Conservation (phyloP, 1,284 basidiomycete species). For the Athelia sp. region DNA sequence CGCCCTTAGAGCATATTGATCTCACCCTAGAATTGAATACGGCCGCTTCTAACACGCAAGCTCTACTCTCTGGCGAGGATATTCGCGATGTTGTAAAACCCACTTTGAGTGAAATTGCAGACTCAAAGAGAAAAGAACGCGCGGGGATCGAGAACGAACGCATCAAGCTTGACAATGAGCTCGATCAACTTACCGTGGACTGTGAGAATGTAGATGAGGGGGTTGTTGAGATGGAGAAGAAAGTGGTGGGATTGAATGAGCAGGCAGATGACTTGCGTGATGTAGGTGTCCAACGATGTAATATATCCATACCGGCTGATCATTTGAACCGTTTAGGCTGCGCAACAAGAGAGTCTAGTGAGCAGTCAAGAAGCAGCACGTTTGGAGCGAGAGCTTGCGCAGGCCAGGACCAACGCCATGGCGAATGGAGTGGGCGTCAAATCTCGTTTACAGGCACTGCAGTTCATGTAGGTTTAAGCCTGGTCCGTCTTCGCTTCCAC, state of each 20-base stretch:
- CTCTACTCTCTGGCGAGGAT: conserved; percentile 59
- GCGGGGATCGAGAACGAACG: conserved; percentile 68
- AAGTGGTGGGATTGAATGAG: conserved; percentile 59
- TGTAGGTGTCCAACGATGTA: conserved; percentile 38
- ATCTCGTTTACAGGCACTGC: conserved; percentile 65
- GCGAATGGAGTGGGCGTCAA: conserved; percentile 75
- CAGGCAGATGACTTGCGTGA: conserved; percentile 76
- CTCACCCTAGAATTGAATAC: conserved; percentile 74
- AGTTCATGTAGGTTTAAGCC: conserved; percentile 42
- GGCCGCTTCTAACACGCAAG: conserved; percentile 59
- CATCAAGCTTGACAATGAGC: conserved; percentile 73
- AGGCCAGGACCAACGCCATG: conserved; percentile 68
- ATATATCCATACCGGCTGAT: conserved; percentile 5
- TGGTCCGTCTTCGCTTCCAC: conserved; percentile 3
- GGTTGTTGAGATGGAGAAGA: conserved; percentile 62
- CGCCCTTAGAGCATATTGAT: conserved; percentile 65
- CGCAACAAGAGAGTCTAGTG: conserved; percentile 63
- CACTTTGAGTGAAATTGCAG: conserved; percentile 63
- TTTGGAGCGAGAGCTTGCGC: conserved; percentile 63
- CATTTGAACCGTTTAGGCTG: conserved; percentile 40
- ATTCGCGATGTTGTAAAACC: conserved; percentile 69
- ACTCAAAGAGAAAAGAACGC: conserved; percentile 61
- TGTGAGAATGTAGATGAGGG: conserved; percentile 77
- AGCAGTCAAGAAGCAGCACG: conserved; percentile 57
- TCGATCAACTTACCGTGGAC: conserved; percentile 70